Evolutionary conservation across 768 basidiomycete genomes (phyloP), one percentile per base, ranked within the genome.

Genomic region (Panaeolus papilionaceus): DNA sequence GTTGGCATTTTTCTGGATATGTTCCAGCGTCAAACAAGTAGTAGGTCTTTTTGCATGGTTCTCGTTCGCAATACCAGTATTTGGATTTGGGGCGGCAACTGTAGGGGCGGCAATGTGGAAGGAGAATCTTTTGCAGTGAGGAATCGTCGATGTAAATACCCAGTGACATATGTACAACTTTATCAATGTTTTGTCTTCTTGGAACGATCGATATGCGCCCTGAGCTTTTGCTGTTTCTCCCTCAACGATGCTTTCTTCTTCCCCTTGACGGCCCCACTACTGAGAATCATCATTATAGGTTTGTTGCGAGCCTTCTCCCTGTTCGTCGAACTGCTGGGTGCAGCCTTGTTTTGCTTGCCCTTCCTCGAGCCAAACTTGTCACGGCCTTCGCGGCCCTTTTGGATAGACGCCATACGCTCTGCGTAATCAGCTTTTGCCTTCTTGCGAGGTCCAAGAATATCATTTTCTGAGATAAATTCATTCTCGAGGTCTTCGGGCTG

Each of bases 371-470:
- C 93, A 75, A 90, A 98, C 80, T 96, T 97, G 76, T 97, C 96
- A 62, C 97, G 86, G 0, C 95, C 97, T 78, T 99, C 96, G 44
- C 96, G 87, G 0, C 97, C 97, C 76, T 95, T 94, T 75, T 92
- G 89, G 69, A 98, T 92, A 8, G 91, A 92, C 4, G 93, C 96
- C 79, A 99, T 86, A 20, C 97, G 91, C 74, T 96, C 96, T 65
- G 93, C 94, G 76, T 99, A 99, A 75, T 93, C 91, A 1, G 94
- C 89, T 79, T 98, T 99, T 39, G 86, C 84, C 82, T 96, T 97
- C 81, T 98, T 98, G 65, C 93, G 88, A 14, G 95, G 94, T 1
- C 98, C 97, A 10, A 98, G 83, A 69, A 99, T 98, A 73, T 96
- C 95, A 69, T 86, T 86, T 74, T 98, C 97, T 14, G 93, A 94